Base-by-base conservation (phyloP, 306 rosid genomes). In the Prosopis cineraria region DNA sequence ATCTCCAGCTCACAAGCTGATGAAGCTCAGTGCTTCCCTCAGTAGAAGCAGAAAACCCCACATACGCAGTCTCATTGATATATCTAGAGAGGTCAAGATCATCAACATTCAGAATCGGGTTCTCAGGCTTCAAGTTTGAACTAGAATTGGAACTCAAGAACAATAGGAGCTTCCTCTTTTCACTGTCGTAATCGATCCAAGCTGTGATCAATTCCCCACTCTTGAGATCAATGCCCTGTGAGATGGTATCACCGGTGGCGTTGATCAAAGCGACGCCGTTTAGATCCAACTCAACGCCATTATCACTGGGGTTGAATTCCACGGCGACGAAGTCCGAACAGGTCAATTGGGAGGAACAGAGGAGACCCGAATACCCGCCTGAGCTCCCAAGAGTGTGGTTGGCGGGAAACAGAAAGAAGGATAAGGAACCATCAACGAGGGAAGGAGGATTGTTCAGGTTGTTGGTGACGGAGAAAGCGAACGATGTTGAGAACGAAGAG, bases 1-100 rank as follows among this genome's bases (percentile, higher is more conserved):
- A 92, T 63, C 89, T 88, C 97, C 98, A 95, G 72, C 65, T 85
- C 76, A 75, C 74, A 40, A 95, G 58, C 58, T 70, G 48, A 48
- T 89, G 88, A 75, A 84, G 92, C 84, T 91, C 97, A 0, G 97
- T 95, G 72, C 93, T 88, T 25, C 98, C 98, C 20, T 82, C 90
- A 0, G 91, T 87, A 0, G 92, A 89, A 36, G 91, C 93, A 0
- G 87, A 82, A 79, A 95, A 92, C 0, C 98, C 97, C 22, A 86
- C 80, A 58, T 80, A 88, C 82, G 68, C 84, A 14, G 24, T 10
- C 74, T 72, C 82, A 36, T 73, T 81, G 1, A 92, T 73, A 53
- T 85, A 79, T 0, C 60, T 45, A 1, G 93, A 88, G 43, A 94
- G 92, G 37, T 87, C 85, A 17, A 94, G 60, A 20, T 68, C 82